Base-by-base conservation (phyloP, 2,329 filamentous ascomycete genomes). In the Fusarium continuum region DNA sequence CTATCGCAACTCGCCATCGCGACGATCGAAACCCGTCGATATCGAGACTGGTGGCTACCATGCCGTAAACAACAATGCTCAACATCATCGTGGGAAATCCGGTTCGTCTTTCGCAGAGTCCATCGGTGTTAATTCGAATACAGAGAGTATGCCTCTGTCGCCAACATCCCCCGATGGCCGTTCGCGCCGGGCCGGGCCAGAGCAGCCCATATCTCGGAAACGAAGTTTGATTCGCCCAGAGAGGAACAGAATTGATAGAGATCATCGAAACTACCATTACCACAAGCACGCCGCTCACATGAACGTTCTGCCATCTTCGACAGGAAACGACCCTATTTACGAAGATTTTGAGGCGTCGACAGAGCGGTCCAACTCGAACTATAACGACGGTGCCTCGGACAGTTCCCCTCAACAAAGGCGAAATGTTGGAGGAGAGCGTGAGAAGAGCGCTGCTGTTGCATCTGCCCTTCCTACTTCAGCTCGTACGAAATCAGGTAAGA, bases 211-310 rank as follows among this genome's bases (percentile, higher is more conserved):
- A 58, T 73, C 79, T 59, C 88, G 93, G 69, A 98, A 98, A 78
- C 88, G 91, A 74, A 97, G 92, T 76, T 81, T 99, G 64, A 89
- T 99, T 73, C 85, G 91, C 61, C 95, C 95, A 1, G 95, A 99
- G 78, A 87, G 95, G 66, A 90, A 90, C 71, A 87, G 91, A 68
- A 92, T 96, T 68, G 91, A 93, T 69, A 88, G 85, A 64, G 91
- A 93, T 69, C 93, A 98, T 74, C 93, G 93, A 13, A 96, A 98
- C 76, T 99, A 97, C 74, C 86, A 97, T 78, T 99, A 99, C 77
- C 88, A 92, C 68, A 91, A 96, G 75, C 93, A 97, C 85, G 93
- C 96, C 9, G 91, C 93, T 70, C 91, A 94, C 65, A 97, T 99
- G 93, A 85, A 89, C 51, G 90, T 93, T 6, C 83, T 92, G 65